These are phyloP conservation scores for Yarrowia sp. DNA, from an alignment of 805 yeast species.

Conservation along the genomic window DNA sequence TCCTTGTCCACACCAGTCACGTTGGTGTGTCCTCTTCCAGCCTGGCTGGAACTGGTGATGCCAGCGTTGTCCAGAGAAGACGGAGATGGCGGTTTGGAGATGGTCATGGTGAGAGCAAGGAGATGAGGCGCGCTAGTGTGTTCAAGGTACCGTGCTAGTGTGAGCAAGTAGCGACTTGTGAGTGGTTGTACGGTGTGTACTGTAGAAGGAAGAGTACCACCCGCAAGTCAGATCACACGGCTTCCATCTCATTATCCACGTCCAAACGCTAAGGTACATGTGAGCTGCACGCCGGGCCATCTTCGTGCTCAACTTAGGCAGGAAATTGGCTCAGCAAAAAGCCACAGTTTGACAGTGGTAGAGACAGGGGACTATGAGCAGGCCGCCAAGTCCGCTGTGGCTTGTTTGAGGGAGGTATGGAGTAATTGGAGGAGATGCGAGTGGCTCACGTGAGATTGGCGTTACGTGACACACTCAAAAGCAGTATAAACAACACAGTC, in stretches of 20 bases:
- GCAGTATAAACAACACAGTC: too few species aligned
- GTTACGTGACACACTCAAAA: too few species aligned
- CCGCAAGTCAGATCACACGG: background rate
- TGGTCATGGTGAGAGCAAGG: background rate
- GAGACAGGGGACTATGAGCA: background rate
- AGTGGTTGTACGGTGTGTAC: too few species aligned
- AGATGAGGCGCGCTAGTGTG: background rate
- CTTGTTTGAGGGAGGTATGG: background rate
- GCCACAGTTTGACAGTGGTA: background rate
- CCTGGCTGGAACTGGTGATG: conserved; percentile 11
- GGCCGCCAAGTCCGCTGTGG: conserved; percentile 8
- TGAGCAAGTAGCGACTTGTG: background rate
- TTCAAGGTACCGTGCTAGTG: too few species aligned
- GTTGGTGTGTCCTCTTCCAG: background rate
- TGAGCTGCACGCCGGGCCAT: background rate
- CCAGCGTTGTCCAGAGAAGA: background rate
- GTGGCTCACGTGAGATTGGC: too few species aligned
- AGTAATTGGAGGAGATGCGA: too few species aligned
- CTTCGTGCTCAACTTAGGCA: background rate
- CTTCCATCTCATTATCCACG: background rate
- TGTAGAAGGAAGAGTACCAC: background rate
- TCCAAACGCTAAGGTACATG: background rate
- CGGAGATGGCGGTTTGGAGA: background rate
- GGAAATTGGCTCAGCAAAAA: conserved; percentile 12
- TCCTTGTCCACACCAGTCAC: conserved; percentile 13